Conservation (phyloP, 2,329 filamentous ascomycete species). For the Escovopsis sp. region DNA sequence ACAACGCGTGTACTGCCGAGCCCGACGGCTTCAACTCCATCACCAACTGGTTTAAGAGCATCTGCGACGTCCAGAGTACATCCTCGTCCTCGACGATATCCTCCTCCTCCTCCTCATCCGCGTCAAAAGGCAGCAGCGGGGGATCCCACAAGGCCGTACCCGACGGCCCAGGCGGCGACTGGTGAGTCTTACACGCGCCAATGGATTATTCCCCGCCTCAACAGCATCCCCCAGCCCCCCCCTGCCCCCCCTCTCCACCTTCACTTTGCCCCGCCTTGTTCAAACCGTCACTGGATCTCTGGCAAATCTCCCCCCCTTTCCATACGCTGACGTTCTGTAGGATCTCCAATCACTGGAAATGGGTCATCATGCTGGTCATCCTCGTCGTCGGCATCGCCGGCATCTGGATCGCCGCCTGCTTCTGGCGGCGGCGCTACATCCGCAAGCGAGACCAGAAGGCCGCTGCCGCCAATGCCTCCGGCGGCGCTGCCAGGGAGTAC, state of each 20-base stretch:
- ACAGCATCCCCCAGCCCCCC: too few species aligned
- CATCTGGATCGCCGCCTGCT: conserved; percentile 51
- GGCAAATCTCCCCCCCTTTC: neutral
- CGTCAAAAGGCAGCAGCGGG: conserved; percentile 2
- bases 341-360: conserved; percentile 57
- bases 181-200: conserved; percentile 21
- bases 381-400: conserved; percentile 52
- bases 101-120: conserved; percentile 4
- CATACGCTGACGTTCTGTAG: conserved; percentile 21
- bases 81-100: conserved; percentile 6
- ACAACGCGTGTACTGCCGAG: conserved; percentile 35
- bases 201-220: too few species aligned
- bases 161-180: conserved; percentile 24
- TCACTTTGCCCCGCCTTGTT: too few species aligned
- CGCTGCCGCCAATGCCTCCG: conserved; percentile 23
- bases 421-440: conserved; percentile 60
- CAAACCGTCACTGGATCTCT: too few species aligned
- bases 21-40: conserved; percentile 37
- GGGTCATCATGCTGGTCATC: conserved; percentile 69
- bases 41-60: conserved; percentile 53
- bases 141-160: conserved; percentile 4
- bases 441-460: conserved; percentile 43
- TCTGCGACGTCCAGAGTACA: conserved; percentile 34
- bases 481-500: conserved; percentile 18
- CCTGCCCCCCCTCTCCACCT: too few species aligned